Conservation (phyloP, 345 rosid genomes). For the Eucalyptus regnans region DNA sequence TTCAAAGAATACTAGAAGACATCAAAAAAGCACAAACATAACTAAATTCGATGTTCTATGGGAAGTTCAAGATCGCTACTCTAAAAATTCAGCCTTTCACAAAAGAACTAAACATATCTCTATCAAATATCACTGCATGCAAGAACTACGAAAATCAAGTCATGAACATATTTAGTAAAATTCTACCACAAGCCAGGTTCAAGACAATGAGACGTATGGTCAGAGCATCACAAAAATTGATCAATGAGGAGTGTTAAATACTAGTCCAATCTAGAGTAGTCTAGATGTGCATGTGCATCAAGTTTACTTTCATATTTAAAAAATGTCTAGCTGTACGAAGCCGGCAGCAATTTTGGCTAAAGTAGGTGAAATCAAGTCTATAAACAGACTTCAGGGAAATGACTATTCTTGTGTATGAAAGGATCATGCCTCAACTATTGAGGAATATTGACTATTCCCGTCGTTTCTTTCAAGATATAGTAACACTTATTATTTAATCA, state of each 20-base stretch:
- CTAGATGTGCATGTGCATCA: not conserved
- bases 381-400: not conserved
- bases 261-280: not conserved
- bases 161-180: not conserved
- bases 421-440: too few relatives aligned
- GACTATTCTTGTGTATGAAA: too few relatives aligned
- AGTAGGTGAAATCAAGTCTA: not conserved
- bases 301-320: not conserved
- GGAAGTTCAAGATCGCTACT: not conserved
- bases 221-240: too few relatives aligned
- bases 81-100: not conserved
- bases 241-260: not conserved
- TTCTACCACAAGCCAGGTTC: not conserved
- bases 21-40: not conserved
- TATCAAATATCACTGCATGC: not conserved
- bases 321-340: not conserved
- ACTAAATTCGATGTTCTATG: not conserved
- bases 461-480: too few relatives aligned
- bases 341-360: not conserved
- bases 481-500: too few relatives aligned
- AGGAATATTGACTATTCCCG: too few relatives aligned
- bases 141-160: not conserved
- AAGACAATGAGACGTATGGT: not conserved
- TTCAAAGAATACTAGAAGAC: not conserved
- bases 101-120: not conserved